phyloP scores from a whole-genome alignment of 768 basidiomycete species.

The Hygrocybe punicea region DNA sequence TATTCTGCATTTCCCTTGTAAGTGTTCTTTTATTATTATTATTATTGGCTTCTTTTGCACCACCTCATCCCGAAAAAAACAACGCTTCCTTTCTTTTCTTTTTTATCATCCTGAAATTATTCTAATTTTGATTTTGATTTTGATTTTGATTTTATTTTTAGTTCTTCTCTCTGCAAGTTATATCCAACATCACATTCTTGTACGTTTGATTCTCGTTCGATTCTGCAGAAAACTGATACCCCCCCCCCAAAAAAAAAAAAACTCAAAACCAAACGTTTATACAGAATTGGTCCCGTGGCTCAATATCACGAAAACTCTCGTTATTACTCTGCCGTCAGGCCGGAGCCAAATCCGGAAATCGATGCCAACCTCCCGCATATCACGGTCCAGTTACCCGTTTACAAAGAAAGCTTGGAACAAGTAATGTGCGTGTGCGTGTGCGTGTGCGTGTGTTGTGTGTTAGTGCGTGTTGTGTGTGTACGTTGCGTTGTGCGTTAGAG shows the following conservation, averaged over 20 bases:
- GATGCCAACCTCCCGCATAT: constrained; percentile 68
- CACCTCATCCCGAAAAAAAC: too few relatives aligned
- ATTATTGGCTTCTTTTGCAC: too few relatives aligned
- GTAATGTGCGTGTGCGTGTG: constrained; percentile 62
- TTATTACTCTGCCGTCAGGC: constrained; percentile 72
- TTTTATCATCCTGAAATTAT: too few relatives aligned
- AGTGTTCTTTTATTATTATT: constrained; percentile 19
- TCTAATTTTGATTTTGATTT: too few relatives aligned
- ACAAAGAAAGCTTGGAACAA: constrained; percentile 79
- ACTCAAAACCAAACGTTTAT: too few relatives aligned
- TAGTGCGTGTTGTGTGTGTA: too few relatives aligned
- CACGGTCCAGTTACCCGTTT: constrained; percentile 81
- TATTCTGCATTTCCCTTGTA: constrained; percentile 74
- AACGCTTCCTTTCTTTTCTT: not conserved
- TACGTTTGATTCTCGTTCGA: constrained; percentile 41
- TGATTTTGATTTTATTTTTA: too few relatives aligned
- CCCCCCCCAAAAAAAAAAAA: constrained; percentile 23
- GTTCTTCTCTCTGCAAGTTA: constrained; percentile 73
- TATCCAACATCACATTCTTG: constrained; percentile 65
- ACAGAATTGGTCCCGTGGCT: constrained; percentile 78
- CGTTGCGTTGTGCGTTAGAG: too few relatives aligned
- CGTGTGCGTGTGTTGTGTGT: not conserved
- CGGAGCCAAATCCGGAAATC: constrained; percentile 58
- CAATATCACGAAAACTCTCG: constrained; percentile 78
- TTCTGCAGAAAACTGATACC: too few relatives aligned